A percentile compares a stretch with the other conserved stretches of the same genome.
These are phyloP conservation scores for Exophiala viscosa DNA, from an alignment of 2,329 filamentous ascomycete species.

Conservation along the genomic window DNA sequence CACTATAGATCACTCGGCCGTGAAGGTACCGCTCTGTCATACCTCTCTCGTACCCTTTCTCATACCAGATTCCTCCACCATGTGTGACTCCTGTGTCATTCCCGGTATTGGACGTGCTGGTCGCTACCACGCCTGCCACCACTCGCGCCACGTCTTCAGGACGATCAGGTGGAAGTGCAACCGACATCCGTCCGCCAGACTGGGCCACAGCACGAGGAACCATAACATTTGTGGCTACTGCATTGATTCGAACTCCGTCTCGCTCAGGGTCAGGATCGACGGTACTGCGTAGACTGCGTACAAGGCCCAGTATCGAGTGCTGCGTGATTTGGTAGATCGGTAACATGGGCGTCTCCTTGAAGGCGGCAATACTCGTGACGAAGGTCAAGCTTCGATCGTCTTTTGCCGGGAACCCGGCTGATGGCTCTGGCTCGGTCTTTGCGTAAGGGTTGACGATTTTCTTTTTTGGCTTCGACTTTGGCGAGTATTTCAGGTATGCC, in stretches of 20 bases:
- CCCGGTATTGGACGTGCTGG: slow-evolving; percentile 9
- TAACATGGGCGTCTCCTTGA: slow-evolving; percentile 47
- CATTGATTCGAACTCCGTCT: slow-evolving; percentile 42
- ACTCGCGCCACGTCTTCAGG: slow-evolving; percentile 38
- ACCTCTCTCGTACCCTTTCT: slow-evolving; percentile 18
- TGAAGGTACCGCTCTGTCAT: slow-evolving; percentile 30
- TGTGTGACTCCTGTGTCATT: slow-evolving; percentile 9
- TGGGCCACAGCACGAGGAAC: slow-evolving; percentile 36
- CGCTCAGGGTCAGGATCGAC: slow-evolving; percentile 19
- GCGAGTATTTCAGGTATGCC: slow-evolving; percentile 46
- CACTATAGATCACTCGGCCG: slow-evolving; percentile 43
- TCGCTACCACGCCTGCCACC: slow-evolving; percentile 19
- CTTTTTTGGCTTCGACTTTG: slow-evolving; percentile 14
- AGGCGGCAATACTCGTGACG: slow-evolving; percentile 47
- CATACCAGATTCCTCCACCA: slow-evolving; percentile 21
- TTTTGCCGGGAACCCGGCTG: slow-evolving; percentile 13
- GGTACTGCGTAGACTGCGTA: slow-evolving; percentile 42
- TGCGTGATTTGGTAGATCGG: slow-evolving; percentile 49
- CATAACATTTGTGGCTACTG: slow-evolving; percentile 46
- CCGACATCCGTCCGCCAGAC: slow-evolving; percentile 37
- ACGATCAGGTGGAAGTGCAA: slow-evolving; percentile 39
- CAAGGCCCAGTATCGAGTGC: slow-evolving; percentile 50
- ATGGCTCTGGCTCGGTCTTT: slow-evolving; percentile 5
- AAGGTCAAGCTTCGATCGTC: slow-evolving; percentile 43
- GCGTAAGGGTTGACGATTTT: slow-evolving; percentile 21